These are phyloP conservation scores for Cyclotella sp. DNA, from an alignment of 108 stramenopile genomes.

Conservation along the genomic window DNA sequence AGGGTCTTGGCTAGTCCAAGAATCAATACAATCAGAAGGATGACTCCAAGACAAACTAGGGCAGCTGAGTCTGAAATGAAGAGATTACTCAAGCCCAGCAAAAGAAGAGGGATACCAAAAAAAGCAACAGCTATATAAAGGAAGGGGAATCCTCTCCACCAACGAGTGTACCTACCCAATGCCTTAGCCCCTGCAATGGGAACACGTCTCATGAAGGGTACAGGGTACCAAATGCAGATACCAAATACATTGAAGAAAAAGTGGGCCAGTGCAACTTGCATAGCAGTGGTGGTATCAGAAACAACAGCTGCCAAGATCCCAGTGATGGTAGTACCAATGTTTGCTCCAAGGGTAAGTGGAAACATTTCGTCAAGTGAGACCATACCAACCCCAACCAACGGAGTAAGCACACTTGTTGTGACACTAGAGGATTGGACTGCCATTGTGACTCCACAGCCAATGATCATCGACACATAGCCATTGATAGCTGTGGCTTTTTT, in stretches of 20 bases:
- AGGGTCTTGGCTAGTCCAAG: conserved; percentile 30
- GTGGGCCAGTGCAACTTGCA: conserved; percentile 83
- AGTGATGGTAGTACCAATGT: conserved; percentile 89
- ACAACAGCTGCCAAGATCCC: conserved; percentile 73
- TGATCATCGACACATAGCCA: conserved; percentile 76
- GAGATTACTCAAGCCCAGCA: conserved; percentile 64
- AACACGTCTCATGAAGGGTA: conserved; percentile 77
- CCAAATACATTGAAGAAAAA: conserved; percentile 88
- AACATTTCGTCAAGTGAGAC: conserved; percentile 54
- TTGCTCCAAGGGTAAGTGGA: conserved; percentile 89
- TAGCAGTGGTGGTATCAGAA: conserved; percentile 57
- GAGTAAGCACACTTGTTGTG: conserved; percentile 83
- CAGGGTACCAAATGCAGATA: conserved; percentile 84
- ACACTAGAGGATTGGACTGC: conserved; percentile 83
- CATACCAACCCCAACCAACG: conserved; percentile 75
- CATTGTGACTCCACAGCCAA: conserved; percentile 83
- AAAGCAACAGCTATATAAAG: conserved; percentile 75
- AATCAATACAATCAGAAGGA: conserved; percentile 57
- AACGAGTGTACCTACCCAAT: conserved; percentile 67
- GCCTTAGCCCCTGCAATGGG: conserved; percentile 65
- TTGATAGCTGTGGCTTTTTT: conserved; percentile 90
- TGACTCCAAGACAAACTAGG: conserved; percentile 66
- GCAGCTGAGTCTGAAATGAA: conserved; percentile 64
- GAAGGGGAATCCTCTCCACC: conserved; percentile 64
- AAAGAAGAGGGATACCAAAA: conserved; percentile 60